These are phyloP conservation scores for Mitragyna speciosa DNA, from an alignment of 257 asterid genomes.

Conservation along the genomic window DNA sequence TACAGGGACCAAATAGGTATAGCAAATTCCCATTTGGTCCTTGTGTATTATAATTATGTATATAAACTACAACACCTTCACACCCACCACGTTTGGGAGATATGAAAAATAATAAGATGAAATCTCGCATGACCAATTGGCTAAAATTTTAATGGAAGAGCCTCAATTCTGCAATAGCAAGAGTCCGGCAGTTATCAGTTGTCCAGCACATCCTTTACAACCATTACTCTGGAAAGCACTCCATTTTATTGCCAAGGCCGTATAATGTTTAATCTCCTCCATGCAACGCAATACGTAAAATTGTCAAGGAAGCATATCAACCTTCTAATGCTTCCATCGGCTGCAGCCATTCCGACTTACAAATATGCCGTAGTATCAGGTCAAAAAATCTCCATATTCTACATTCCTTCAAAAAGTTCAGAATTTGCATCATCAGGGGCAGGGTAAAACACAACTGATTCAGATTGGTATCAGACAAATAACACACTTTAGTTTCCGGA, in stretches of 20 bases:
- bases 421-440: neutral
- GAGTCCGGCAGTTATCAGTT: neutral
- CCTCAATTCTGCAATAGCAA: neutral
- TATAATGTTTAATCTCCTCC: neutral
- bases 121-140: neutral
- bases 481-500: slow-evolving; percentile 44
- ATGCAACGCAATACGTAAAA: neutral
- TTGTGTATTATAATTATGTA: neutral
- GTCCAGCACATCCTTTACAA: neutral
- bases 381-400: neutral
- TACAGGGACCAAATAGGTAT: neutral
- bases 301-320: neutral
- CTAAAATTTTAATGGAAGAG: neutral
- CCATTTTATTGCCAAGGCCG: neutral
- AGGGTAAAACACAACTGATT: neutral
- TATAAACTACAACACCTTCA: neutral
- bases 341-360: neutral
- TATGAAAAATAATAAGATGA: neutral
- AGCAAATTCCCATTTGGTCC: neutral
- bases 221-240: neutral
- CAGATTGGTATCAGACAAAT: neutral
- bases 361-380: neutral
- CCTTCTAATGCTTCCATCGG: neutral
- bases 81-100: neutral
- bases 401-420: neutral